Evolutionary conservation across 164 flowering plant species (phyloP), one percentile per base, ranked within the genome.

Genomic region (Vitis amurensis): DNA sequence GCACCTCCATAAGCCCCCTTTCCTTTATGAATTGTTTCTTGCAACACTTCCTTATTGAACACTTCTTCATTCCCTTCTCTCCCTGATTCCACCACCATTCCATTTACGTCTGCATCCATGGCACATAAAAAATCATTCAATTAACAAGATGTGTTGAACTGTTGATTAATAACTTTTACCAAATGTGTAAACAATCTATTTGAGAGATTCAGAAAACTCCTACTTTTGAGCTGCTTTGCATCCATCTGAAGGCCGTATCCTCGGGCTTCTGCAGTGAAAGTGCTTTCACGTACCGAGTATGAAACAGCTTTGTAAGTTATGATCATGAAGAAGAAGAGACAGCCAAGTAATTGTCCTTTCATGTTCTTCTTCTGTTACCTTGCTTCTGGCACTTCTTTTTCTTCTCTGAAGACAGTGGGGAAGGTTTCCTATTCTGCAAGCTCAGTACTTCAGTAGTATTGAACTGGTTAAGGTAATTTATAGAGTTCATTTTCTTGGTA

Each of bases 1-100:
- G 50, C 69, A 17, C 77, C 77, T 1, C 76, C 72, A 63, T 68
- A 56, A 31, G 17, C 53, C 9, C 19, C 68, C 31, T 15, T 68
- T 50, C 50, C 65, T 17, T 52, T 73, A 55, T 60, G 52, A 8
- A 29, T 30, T 51, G 17, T 23, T 23, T 23, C 27, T 23, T 23
- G 27, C 27, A 23, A 23, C 27, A 23, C 27, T 23, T 23, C 27
- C 27, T 23, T 23, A 23, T 23, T 23, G 27, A 1, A 23, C 27
- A 23, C 27, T 37, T 30, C 56, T 61, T 29, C 37, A 4, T 7
- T 55, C 44, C 48, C 11, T 55, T 19, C 11, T 47, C 52, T 47
- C 4, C 14, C 55, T 9, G 23, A 19, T 55, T 44, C 50, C 11
- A 30, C 13, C 23, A 6, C 12, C 10, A 9, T 52, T 3, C 23